Conservation (phyloP, 2,329 filamentous ascomycete genomes). For the Furcasterigmium furcatum region DNA sequence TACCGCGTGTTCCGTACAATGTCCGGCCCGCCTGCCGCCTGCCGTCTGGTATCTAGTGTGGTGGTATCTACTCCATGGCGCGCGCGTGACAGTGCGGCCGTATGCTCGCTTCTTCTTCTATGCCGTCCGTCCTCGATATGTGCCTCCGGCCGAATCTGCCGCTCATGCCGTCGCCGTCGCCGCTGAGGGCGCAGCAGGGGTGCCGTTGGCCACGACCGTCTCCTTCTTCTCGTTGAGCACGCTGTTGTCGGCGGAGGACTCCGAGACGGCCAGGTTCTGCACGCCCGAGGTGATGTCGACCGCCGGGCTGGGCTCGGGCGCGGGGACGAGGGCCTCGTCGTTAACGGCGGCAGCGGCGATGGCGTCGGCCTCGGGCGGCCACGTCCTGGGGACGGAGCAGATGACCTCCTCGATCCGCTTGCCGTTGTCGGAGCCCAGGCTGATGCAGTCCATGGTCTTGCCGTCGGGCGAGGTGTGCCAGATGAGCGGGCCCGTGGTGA, state of each 20-base stretch:
- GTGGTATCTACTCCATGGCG: too few species aligned
- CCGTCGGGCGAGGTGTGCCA: slow-evolving; percentile 50
- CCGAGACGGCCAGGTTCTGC: slow-evolving; percentile 1
- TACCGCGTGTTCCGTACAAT: too few species aligned
- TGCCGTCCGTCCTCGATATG: too few species aligned
- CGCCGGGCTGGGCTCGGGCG: slow-evolving; percentile 2
- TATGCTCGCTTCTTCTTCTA: too few species aligned
- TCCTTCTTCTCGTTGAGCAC: slow-evolving; percentile 4
- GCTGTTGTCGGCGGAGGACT: background rate
- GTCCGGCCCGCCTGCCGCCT: too few species aligned
- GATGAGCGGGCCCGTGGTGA: slow-evolving; percentile 54
- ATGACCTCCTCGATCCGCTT: slow-evolving; percentile 42
- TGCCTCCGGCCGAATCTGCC: too few species aligned
- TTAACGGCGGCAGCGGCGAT: slow-evolving; percentile 6
- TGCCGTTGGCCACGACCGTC: slow-evolving; percentile 1
- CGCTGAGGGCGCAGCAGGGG: background rate
- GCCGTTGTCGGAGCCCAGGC: slow-evolving; percentile 45
- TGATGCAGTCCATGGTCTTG: slow-evolving; percentile 47
- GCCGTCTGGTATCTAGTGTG: too few species aligned
- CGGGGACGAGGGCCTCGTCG: slow-evolving; percentile 2
- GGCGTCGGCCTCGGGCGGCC: slow-evolving; percentile 19
- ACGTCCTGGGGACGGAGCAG: slow-evolving; percentile 47
- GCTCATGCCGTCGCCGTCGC: slow-evolving; percentile 4
- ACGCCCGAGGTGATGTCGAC: background rate
- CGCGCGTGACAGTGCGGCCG: too few species aligned